A percentile compares a stretch with the other conserved stretches of the same genome.
Evolutionary conservation across 306 rosid species (phyloP).

Genomic region (Erythrophleum fordii): DNA sequence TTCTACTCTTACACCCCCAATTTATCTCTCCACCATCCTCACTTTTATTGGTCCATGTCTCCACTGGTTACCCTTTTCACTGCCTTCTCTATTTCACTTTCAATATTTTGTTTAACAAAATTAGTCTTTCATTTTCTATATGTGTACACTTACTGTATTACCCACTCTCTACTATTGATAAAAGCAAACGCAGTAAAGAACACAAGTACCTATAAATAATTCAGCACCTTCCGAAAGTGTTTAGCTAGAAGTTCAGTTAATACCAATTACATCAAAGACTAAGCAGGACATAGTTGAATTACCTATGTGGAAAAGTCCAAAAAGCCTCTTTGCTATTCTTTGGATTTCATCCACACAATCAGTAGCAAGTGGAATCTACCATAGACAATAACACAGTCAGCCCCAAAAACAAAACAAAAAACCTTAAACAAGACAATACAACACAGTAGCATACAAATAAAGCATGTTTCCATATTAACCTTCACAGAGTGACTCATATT

Average conservation of each 20-base stretch:
- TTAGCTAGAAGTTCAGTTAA: constrained; percentile 21
- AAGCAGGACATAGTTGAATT: constrained; percentile 32
- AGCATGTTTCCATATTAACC: constrained; percentile 51
- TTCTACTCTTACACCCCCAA: not conserved
- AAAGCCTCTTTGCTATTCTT: constrained; percentile 74
- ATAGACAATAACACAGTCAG: constrained; percentile 35
- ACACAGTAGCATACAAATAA: constrained; percentile 19
- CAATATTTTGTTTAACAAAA: not conserved
- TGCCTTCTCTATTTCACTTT: not conserved
- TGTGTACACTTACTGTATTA: not conserved
- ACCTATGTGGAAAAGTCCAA: constrained; percentile 80
- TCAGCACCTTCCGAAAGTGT: not conserved
- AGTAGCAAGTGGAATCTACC: constrained; percentile 85
- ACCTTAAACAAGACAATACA: constrained; percentile 12
- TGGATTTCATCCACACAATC: constrained; percentile 85
- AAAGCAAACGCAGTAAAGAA: constrained; percentile 30
- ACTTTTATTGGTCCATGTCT: not conserved
- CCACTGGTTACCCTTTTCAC: not conserved
- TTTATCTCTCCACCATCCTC: constrained; percentile 2
- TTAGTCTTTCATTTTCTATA: not conserved
- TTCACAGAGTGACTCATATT: constrained; percentile 89
- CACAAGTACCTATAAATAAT: constrained; percentile 13
- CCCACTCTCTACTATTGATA: not conserved
- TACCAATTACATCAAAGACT: constrained; percentile 14
- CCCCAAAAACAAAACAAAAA: constrained; percentile 30